Percentiles rank a stretch among this genome's conserved stretches.
These are phyloP conservation scores for Phaffia rhodozyma DNA, from an alignment of 1,284 basidiomycete genomes.

Conservation along the genomic window DNA sequence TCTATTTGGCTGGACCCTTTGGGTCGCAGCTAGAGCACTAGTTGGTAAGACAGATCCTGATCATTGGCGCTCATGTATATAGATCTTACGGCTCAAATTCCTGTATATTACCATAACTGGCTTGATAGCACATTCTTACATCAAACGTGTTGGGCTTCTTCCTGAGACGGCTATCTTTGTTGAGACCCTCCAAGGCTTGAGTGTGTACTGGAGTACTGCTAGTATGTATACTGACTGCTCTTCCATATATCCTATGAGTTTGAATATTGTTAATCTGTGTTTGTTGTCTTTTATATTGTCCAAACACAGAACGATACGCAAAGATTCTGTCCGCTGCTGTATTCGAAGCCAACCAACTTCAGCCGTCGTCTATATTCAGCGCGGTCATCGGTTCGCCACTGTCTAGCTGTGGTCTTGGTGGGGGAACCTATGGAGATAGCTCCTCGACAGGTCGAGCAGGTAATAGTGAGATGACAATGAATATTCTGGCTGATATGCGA, in stretches of 20 bases:
- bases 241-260: background rate
- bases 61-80: constrained; percentile 34
- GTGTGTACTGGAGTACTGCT: constrained; percentile 9
- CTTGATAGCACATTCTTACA: background rate
- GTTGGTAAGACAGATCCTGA: constrained; percentile 61
- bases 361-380: constrained; percentile 2
- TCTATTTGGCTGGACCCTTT: constrained; percentile 1
- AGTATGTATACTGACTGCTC: background rate
- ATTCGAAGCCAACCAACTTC: background rate
- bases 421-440: background rate
- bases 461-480: background rate
- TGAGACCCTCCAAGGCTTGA: constrained; percentile 6
- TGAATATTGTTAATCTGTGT: no score
- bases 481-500: constrained; percentile 12
- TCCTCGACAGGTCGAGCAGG: background rate
- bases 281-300: background rate
- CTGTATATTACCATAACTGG: background rate
- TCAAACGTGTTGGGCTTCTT: background rate
- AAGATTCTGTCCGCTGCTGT: constrained; percentile 11
- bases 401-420: background rate
- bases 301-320: constrained; percentile 7
- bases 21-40: constrained; percentile 11
- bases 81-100: background rate
- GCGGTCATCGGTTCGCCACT: background rate
- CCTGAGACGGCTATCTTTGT: constrained; percentile 5